A percentile compares a stretch with the other conserved stretches of the same genome.
phyloP scores from a whole-genome alignment of 2,329 filamentous ascomycete species.

The Stachybotrys echinatus region DNA sequence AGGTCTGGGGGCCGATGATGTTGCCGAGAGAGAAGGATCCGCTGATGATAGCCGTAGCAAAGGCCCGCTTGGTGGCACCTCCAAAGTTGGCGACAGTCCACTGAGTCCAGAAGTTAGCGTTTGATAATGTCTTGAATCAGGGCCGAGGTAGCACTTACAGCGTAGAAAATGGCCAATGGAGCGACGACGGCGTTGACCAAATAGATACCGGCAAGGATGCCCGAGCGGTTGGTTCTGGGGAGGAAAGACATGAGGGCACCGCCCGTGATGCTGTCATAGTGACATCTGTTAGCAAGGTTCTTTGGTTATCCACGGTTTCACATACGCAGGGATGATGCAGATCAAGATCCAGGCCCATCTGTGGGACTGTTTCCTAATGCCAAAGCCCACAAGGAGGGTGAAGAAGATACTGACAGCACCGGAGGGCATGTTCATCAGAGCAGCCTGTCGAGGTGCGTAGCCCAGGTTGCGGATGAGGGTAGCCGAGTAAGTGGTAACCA shows the following conservation, averaged over 20 bases:
- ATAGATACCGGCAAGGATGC: conserved; percentile 43
- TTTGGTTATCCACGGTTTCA: conserved; percentile 3
- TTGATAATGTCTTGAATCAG: accelerated
- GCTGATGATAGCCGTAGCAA: conserved; percentile 42
- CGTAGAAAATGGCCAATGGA: conserved; percentile 39
- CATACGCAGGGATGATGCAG: conserved; percentile 42
- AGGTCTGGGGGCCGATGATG: conserved; percentile 53
- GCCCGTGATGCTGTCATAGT: conserved; percentile 33
- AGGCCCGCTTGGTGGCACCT: conserved; percentile 46
- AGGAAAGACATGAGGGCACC: conserved; percentile 50
- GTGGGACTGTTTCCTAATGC: conserved; percentile 39
- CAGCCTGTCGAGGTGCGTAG: conserved; percentile 37
- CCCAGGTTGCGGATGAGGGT: conserved; percentile 45
- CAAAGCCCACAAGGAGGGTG: conserved; percentile 41
- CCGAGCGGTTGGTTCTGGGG: conserved; percentile 36
- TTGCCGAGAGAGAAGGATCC: conserved; percentile 48
- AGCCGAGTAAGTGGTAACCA: conserved; percentile 49
- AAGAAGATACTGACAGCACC: conserved; percentile 47
- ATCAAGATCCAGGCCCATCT: conserved; percentile 45
- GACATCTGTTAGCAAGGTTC: background rate
- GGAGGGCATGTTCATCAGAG: conserved; percentile 50
- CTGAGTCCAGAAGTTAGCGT: conserved; percentile 11
- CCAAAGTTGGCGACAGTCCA: conserved; percentile 46
- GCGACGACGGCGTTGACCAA: conserved; percentile 45
- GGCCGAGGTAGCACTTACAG: conserved; percentile 21